Evolutionary conservation across 164 flowering plant genomes (phyloP).

Genomic region (Nymphaea thermarum): DNA sequence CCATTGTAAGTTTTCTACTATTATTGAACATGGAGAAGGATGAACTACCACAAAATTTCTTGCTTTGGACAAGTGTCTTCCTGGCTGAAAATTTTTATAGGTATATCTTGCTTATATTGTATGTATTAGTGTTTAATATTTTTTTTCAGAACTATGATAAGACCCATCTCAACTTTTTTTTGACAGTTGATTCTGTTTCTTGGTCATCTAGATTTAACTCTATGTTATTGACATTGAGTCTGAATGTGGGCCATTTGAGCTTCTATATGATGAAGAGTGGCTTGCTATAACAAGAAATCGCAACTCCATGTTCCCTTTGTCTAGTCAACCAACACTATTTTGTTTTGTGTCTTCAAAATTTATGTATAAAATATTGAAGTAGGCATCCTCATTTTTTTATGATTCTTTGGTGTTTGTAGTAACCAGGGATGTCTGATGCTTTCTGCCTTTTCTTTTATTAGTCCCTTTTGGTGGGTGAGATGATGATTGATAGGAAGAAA

Average conservation of each 20-base stretch:
- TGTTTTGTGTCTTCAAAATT: constrained; percentile 14
- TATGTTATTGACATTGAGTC: constrained; percentile 81
- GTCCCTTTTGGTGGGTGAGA: not conserved
- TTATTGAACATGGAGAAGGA: not conserved
- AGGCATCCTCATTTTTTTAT: not conserved
- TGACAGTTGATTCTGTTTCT: not conserved
- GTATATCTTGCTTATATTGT: not conserved
- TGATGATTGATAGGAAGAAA: too few relatives aligned
- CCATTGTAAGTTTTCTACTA: not conserved
- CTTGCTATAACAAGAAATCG: constrained; percentile 64
- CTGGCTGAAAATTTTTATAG: not conserved
- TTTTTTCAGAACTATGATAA: too few relatives aligned
- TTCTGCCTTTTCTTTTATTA: too few relatives aligned
- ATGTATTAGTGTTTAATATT: too few relatives aligned
- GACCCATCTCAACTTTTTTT: not conserved
- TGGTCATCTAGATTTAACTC: not conserved
- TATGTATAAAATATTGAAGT: not conserved
- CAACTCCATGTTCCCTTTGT: constrained; percentile 51
- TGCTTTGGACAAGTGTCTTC: not conserved
- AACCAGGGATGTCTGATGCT: too few relatives aligned
- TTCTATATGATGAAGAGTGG: constrained; percentile 97
- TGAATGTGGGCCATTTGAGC: constrained; percentile 67
- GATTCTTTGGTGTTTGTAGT: too few relatives aligned
- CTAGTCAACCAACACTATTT: constrained; percentile 26
- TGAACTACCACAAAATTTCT: not conserved